Percentiles rank a stretch among this genome's conserved stretches.
Conservation (phyloP, 441 rosid species). For the Syzygium malaccense region DNA sequence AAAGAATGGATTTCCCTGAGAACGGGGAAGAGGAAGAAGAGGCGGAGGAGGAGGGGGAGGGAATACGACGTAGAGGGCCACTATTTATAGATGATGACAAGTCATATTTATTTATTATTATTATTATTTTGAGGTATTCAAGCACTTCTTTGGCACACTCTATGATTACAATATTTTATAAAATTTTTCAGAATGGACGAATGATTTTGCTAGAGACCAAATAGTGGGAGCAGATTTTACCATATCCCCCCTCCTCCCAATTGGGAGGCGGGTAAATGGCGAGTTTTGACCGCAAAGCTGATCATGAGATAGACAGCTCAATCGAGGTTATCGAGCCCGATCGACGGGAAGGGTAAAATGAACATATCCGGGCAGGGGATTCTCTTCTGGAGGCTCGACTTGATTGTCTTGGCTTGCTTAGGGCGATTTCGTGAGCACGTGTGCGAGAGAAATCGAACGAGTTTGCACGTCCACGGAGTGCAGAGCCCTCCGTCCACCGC, state of each 20-base stretch:
- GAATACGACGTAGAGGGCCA: neutral
- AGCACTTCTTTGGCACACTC: neutral
- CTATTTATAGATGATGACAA: neutral
- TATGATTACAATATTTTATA: neutral
- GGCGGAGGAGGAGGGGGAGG: constrained; percentile 10
- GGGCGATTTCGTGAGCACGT: neutral
- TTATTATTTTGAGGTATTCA: neutral
- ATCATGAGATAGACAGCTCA: fast-evolving
- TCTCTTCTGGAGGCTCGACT: neutral
- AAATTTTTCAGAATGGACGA: neutral
- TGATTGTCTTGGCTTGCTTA: fast-evolving
- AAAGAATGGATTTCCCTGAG: neutral
- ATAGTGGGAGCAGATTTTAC: neutral
- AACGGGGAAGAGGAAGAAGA: constrained; percentile 15
- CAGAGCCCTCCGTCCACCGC: no score
- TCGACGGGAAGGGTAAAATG: fast-evolving
- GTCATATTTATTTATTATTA: neutral
- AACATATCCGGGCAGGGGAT: fast-evolving
- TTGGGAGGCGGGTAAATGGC: neutral
- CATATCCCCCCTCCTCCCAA: neutral
- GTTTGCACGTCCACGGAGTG: no score
- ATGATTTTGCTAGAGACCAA: neutral
- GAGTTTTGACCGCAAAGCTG: neutral
- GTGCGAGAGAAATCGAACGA: no score
- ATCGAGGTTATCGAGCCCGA: fast-evolving